These are phyloP conservation scores for Spathaspora gorwiae DNA, from an alignment of 805 yeast genomes.

Conservation along the genomic window DNA sequence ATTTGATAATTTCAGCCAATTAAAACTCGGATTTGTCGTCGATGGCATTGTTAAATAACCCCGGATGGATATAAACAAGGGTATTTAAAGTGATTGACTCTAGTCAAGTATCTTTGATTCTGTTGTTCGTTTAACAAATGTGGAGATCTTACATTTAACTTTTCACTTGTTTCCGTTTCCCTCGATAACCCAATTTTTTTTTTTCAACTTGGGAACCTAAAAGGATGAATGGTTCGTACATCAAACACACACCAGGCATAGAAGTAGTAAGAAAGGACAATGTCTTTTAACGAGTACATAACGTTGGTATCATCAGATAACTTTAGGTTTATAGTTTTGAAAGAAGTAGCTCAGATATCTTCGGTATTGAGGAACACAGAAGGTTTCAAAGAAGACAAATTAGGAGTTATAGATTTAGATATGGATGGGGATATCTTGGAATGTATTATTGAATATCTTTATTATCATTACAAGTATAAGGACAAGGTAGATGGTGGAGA, in stretches of 20 bases:
- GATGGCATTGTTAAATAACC: conserved; percentile 15
- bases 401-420: conserved; percentile 55
- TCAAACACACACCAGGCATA: too few relatives aligned
- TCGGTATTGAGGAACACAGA: conserved; percentile 47
- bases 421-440: conserved; percentile 69
- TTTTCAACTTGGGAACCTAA: too few relatives aligned
- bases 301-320: conserved; percentile 73
- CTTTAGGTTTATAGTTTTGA: conserved; percentile 53
- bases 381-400: conserved; percentile 54
- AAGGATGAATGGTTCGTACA: too few relatives aligned
- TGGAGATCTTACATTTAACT: too few relatives aligned
- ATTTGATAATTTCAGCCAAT: conserved; percentile 77
- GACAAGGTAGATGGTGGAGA: conserved; percentile 47
- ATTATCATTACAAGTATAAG: conserved; percentile 67
- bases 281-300: conserved; percentile 33
- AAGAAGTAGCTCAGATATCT: conserved; percentile 77
- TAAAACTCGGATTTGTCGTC: conserved; percentile 36
- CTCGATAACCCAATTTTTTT: too few relatives aligned
- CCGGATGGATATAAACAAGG: too few relatives aligned
- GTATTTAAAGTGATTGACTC: too few relatives aligned
- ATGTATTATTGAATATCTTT: conserved; percentile 80
- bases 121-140: too few relatives aligned
- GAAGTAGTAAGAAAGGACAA: neutral
- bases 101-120: too few relatives aligned
- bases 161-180: too few relatives aligned